Evolutionary conservation across 129 eudicot species (phyloP), one percentile per base, ranked within the genome.

Genomic region (Escallonia herrerae): DNA sequence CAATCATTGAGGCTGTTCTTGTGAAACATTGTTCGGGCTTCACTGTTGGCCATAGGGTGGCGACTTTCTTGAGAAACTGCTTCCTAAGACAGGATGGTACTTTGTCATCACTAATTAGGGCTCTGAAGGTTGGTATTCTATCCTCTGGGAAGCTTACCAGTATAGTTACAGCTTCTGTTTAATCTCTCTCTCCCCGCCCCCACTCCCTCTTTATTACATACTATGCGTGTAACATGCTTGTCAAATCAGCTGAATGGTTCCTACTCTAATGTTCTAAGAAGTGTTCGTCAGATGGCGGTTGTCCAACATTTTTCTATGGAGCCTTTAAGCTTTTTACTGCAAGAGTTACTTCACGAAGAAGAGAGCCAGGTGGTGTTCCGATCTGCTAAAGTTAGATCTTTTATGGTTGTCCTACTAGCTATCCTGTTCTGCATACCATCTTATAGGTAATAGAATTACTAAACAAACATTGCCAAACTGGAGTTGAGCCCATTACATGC

Each of bases 31-130:
- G 85, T 67, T 72, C 86, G 58, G 82, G 87, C 43, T 93, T 93
- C 67, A 55, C 65, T 53, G 59, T 88, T 22, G 95, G 95, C 53
- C 90, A 88, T 62, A 79, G 79, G 70, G 95, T 93, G 65, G 83
- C 95, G 50, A 67, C 54, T 65, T 88, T 93, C 58, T 48, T 93
- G 73, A 89, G 96, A 76, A 86, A 80, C 65, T 79, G 90, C 78
- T 93, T 93, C 80, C 59, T 93, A 71, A 83, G 75, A 61, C 95
- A 88, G 51, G 98, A 93, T 83, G 98, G 98, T 74, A 88, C 96
- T 54, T 69, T 93, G 63, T 83, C 87, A 58, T 89, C 85, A 43
- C 82, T 89, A 12, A 38, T 84, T 41, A 82, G 90, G 82, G 95
- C 91, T 51, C 63, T 93, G 73, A 89, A 82, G 98, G 98, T 91